A percentile compares a stretch with the other conserved stretches of the same genome.
Conservation (phyloP, 177 flowering plant species). For the Vitis hybrid region DNA sequence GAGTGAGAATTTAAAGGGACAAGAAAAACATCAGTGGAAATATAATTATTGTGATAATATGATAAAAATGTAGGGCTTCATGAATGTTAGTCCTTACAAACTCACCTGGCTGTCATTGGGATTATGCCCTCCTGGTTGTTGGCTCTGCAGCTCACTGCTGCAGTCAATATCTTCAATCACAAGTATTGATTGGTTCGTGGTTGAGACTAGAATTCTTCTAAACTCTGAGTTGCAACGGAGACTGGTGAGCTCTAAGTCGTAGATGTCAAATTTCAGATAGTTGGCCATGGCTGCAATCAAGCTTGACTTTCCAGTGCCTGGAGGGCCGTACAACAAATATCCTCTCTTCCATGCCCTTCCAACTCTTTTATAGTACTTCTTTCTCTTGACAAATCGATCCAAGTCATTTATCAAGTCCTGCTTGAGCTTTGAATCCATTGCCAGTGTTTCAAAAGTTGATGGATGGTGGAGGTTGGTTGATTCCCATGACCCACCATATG, state of each 20-base stretch:
- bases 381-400: neutral
- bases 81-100: neutral
- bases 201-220: conserved; percentile 1
- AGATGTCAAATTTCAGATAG: neutral
- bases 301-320: too few relatives aligned
- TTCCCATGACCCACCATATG: too few relatives aligned
- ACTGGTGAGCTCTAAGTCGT: conserved; percentile 14
- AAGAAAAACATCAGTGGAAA: too few relatives aligned
- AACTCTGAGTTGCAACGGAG: conserved; percentile 7
- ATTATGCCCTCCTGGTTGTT: neutral
- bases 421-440: too few relatives aligned
- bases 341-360: conserved; percentile 5
- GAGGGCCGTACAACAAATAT: conserved; percentile 1
- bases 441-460: neutral
- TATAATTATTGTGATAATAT: too few relatives aligned
- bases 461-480: neutral
- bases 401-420: neutral
- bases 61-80: too few relatives aligned
- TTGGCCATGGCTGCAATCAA: too few relatives aligned
- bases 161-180: conserved; percentile 3
- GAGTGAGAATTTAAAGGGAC: too few relatives aligned
- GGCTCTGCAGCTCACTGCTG: conserved; percentile 10
- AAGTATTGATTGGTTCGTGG: conserved; percentile 12
- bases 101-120: neutral
- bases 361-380: neutral